Evolutionary conservation across 2,329 filamentous ascomycete species (phyloP).

Genomic region (Monosporascus cannonballus): DNA sequence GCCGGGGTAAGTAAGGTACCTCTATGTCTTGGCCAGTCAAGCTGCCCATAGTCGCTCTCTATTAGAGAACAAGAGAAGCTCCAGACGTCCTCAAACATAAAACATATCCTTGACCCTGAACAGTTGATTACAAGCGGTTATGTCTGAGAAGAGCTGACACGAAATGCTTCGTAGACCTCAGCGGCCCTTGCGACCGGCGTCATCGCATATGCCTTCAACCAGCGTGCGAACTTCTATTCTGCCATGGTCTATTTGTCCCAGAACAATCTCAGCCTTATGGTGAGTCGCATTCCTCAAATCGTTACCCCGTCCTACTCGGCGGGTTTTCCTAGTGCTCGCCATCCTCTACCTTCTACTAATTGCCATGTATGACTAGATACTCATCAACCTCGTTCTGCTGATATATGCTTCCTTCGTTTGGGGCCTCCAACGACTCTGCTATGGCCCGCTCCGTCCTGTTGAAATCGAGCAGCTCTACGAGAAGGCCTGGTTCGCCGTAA

Average conservation of each 20-base stretch:
- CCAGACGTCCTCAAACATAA: neutral
- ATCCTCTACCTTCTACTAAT: conserved; percentile 7
- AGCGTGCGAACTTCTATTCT: conserved; percentile 96
- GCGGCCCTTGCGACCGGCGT: conserved; percentile 78
- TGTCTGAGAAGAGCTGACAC: conserved; percentile 7
- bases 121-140: conserved; percentile 1
- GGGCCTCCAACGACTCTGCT: conserved; percentile 82
- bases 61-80: neutral
- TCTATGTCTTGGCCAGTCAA: too few relatives aligned
- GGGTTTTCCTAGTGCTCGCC: neutral
- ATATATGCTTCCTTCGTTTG: conserved; percentile 76
- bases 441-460: conserved; percentile 82
- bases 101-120: conserved; percentile 3
- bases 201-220: conserved; percentile 83
- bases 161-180: conserved; percentile 53
- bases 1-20: conserved; percentile 43
- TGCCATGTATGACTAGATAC: conserved; percentile 49
- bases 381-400: conserved; percentile 86
- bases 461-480: conserved; percentile 97
- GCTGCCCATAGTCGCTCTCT: neutral
- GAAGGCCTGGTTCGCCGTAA: conserved; percentile 96
- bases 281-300: conserved; percentile 33
- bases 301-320: neutral
- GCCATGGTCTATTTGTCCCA: conserved; percentile 95
- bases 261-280: conserved; percentile 91